Evolutionary conservation across 768 basidiomycete genomes (phyloP).

Genomic region (Russula virescens): DNA sequence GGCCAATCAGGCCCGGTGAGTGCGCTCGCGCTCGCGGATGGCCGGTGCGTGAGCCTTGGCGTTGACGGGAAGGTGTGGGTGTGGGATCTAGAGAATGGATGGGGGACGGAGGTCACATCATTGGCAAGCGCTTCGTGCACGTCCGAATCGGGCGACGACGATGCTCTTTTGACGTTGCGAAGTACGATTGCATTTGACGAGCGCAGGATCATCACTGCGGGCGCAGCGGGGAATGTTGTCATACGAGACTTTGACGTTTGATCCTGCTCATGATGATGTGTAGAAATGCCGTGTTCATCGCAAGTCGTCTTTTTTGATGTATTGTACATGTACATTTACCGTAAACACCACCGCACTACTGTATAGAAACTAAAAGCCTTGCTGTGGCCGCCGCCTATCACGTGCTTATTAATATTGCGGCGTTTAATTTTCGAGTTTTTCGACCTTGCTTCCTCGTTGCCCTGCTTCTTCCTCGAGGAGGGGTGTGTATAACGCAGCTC

Average conservation of each 20-base stretch:
- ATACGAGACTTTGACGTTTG: constrained; percentile 57
- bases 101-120: constrained; percentile 34
- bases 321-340: no score
- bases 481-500: background rate
- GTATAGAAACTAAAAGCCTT: no score
- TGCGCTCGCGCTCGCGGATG: constrained; percentile 70
- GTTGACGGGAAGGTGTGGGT: constrained; percentile 74
- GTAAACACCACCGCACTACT: no score
- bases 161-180: background rate
- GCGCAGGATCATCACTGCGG: constrained; percentile 55
- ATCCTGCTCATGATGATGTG: constrained; percentile 8
- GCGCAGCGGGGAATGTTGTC: constrained; percentile 33
- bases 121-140: constrained; percentile 29
- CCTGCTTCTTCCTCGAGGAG: background rate
- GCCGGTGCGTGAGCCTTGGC: constrained; percentile 73
- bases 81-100: constrained; percentile 71
- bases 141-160: constrained; percentile 10
- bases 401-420: background rate
- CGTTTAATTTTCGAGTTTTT: no score
- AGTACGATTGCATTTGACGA: constrained; percentile 69
- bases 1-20: constrained; percentile 64
- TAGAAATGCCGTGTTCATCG: background rate
- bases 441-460: background rate
- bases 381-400: background rate
- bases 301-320: background rate